Evolutionary conservation across 106 monocot species (phyloP).

Genomic region (Iris macrosiphon): DNA sequence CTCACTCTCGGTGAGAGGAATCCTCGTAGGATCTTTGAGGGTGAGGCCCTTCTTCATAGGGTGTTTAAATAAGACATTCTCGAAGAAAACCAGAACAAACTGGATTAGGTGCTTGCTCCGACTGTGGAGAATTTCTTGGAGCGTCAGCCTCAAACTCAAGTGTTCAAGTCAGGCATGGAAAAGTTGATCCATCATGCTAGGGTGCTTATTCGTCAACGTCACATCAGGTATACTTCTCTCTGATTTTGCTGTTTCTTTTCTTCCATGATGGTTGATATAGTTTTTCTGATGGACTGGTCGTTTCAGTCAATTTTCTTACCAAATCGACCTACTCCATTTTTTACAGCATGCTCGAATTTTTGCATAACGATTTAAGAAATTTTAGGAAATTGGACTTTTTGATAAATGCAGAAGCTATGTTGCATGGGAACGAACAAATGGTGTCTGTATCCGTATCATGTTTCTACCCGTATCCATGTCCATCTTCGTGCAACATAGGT

Average conservation of each 20-base stretch:
- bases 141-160: conserved; percentile 52
- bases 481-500: too few relatives aligned
- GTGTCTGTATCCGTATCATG: too few relatives aligned
- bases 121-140: conserved; percentile 63
- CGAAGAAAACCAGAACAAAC: conserved; percentile 55
- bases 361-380: too few relatives aligned
- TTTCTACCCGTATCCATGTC: too few relatives aligned
- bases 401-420: too few relatives aligned
- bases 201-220: conserved; percentile 58
- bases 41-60: conserved; percentile 41
- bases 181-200: conserved; percentile 58
- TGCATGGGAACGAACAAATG: too few relatives aligned
- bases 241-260: neutral
- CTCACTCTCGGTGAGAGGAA: conserved; percentile 54
- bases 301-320: too few relatives aligned
- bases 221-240: conserved; percentile 45
- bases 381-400: too few relatives aligned
- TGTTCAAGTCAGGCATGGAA: conserved; percentile 64
- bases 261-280: too few relatives aligned
- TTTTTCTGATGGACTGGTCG: too few relatives aligned
- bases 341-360: too few relatives aligned
- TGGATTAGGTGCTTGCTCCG: conserved; percentile 48
- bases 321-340: too few relatives aligned
- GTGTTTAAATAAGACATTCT: conserved; percentile 46
- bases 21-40: conserved; percentile 43